Conservation (phyloP, 2,329 filamentous ascomycete species). For the Fusarium hostae region DNA sequence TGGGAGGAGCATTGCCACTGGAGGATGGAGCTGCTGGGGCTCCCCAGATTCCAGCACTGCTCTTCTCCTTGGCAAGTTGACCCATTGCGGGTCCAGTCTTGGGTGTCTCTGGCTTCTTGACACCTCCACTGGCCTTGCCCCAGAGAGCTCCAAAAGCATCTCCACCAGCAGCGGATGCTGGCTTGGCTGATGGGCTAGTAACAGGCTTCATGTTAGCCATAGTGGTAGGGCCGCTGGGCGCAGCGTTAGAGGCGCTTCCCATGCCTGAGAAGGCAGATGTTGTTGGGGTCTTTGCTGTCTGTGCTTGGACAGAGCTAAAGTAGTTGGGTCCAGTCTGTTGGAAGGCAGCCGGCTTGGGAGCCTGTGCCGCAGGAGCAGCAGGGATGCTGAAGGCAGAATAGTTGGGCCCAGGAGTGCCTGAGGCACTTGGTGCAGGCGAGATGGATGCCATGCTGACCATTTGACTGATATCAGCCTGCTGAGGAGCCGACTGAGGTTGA, state of each 20-base stretch:
- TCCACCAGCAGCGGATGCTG: slow-evolving; percentile 67
- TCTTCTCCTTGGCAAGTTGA: slow-evolving; percentile 98
- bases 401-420: slow-evolving; percentile 67
- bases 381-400: slow-evolving; percentile 69
- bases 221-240: slow-evolving; percentile 51
- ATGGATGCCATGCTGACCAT: slow-evolving; percentile 84
- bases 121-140: slow-evolving; percentile 76
- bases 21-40: slow-evolving; percentile 61
- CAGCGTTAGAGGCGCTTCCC: slow-evolving; percentile 43
- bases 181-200: slow-evolving; percentile 61
- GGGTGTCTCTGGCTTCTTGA: slow-evolving; percentile 76
- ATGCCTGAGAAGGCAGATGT: slow-evolving; percentile 44
- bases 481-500: slow-evolving; percentile 84
- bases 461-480: slow-evolving; percentile 82
- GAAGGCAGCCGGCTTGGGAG: slow-evolving; percentile 71
- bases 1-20: slow-evolving; percentile 42
- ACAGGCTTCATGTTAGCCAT: slow-evolving; percentile 62
- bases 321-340: slow-evolving; percentile 87
- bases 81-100: slow-evolving; percentile 81
- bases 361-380: slow-evolving; percentile 52
- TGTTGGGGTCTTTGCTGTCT: slow-evolving; percentile 47
- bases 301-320: slow-evolving; percentile 81
- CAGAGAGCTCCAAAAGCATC: slow-evolving; percentile 94
- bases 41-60: slow-evolving; percentile 93
- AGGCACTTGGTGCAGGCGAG: slow-evolving; percentile 74